Percentiles rank a stretch among this genome's conserved stretches.
Evolutionary conservation across 305 asterid species (phyloP).

Genomic region (Solanum hybrid): DNA sequence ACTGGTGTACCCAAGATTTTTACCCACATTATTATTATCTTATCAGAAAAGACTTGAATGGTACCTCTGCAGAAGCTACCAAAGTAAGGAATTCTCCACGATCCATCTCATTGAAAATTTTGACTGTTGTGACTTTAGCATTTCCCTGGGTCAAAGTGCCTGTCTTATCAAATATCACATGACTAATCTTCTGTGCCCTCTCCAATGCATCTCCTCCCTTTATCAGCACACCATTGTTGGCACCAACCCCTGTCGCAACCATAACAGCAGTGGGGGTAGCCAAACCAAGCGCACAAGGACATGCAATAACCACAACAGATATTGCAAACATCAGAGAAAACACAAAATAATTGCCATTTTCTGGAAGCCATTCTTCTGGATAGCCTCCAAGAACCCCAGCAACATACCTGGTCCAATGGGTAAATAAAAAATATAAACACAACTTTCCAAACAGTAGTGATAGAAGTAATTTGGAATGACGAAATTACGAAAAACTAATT

Average conservation of each 20-base stretch:
- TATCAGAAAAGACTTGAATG: neutral
- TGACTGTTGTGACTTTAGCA: slow-evolving; percentile 79
- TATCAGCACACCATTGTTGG: slow-evolving; percentile 91
- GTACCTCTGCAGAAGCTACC: slow-evolving; percentile 99
- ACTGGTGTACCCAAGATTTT: neutral
- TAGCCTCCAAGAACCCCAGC: slow-evolving; percentile 78
- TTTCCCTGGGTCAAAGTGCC: slow-evolving; percentile 98
- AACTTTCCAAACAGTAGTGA: neutral
- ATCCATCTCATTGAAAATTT: slow-evolving; percentile 75
- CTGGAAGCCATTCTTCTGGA: slow-evolving; percentile 86
- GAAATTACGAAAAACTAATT: neutral
- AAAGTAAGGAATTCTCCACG: slow-evolving; percentile 87
- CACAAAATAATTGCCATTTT: slow-evolving; percentile 73
- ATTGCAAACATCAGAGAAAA: slow-evolving; percentile 95
- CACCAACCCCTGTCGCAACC: slow-evolving; percentile 99
- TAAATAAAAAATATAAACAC: neutral
- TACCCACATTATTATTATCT: neutral
- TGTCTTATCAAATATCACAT: slow-evolving; percentile 90
- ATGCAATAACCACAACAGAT: slow-evolving; percentile 92
- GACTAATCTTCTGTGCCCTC: slow-evolving; percentile 79
- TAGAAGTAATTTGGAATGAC: neutral
- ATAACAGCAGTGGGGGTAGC: slow-evolving; percentile 99
- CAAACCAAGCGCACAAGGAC: slow-evolving; percentile 99
- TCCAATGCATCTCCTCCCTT: slow-evolving; percentile 99
- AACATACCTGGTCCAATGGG: slow-evolving; percentile 46